phyloP scores from a whole-genome alignment of 495 filamentous ascomycete genomes.

The Hypoxylon fragiforme region DNA sequence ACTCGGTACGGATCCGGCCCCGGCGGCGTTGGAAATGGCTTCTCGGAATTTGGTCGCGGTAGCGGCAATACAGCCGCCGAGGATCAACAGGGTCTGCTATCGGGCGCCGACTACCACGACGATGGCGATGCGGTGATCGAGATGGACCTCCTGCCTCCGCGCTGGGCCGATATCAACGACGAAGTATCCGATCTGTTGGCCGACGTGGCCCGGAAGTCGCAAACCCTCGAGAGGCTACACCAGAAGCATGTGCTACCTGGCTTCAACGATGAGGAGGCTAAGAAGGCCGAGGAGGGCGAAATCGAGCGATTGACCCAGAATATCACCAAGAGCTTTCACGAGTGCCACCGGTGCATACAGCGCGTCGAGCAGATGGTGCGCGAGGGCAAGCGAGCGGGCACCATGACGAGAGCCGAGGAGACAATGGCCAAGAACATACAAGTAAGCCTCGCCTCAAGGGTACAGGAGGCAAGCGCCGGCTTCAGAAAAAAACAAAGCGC shows the following conservation, averaged over 20 bases:
- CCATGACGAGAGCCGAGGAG: conserved; percentile 79
- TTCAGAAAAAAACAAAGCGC: conserved; percentile 97
- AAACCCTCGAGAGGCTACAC: conserved; percentile 85
- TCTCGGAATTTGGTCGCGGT: conserved; percentile 57
- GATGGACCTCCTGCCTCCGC: conserved; percentile 94
- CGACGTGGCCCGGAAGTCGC: conserved; percentile 78
- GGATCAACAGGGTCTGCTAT: conserved; percentile 87
- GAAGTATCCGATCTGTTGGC: conserved; percentile 84
- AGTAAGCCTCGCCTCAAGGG: conserved; percentile 80
- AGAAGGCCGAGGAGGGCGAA: conserved; percentile 77
- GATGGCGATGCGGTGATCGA: conserved; percentile 93
- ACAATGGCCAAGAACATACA: conserved; percentile 96
- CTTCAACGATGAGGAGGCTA: conserved; percentile 91
- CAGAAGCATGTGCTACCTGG: conserved; percentile 96
- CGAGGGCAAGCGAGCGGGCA: conserved; percentile 67
- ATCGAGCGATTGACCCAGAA: conserved; percentile 90
- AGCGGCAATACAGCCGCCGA: conserved; percentile 49
- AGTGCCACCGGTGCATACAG: conserved; percentile 85
- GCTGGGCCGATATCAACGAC: conserved; percentile 94
- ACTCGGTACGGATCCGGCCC: conserved; percentile 64
- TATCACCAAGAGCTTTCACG: conserved; percentile 85
- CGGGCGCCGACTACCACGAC: conserved; percentile 79
- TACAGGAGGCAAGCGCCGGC: conserved; percentile 88
- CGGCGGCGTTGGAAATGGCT: conserved; percentile 64
- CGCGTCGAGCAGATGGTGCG: conserved; percentile 82